A percentile compares a stretch with the other conserved stretches of the same genome.
These are phyloP conservation scores for Albugo candida DNA, from an alignment of 352 stramenopile species.

Conservation along the genomic window DNA sequence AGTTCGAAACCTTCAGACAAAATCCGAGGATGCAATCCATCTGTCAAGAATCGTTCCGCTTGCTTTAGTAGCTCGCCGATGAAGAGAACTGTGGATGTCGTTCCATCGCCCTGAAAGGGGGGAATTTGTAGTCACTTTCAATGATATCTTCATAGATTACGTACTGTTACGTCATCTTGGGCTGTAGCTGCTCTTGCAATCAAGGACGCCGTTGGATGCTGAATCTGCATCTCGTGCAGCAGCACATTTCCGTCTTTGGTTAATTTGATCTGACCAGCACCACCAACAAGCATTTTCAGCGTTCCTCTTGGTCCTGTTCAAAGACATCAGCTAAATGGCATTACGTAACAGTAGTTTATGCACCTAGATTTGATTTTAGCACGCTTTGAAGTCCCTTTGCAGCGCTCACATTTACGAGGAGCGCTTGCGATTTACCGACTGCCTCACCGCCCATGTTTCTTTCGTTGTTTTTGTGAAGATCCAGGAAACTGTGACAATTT, in stretches of 20 bases:
- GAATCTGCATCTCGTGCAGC: constrained; percentile 99
- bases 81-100: constrained; percentile 96
- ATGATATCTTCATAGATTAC: background rate
- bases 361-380: constrained; percentile 83
- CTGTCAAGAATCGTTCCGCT: constrained; percentile 89
- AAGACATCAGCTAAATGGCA: background rate
- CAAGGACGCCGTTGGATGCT: constrained; percentile 95
- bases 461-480: too few species aligned
- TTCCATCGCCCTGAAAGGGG: constrained; percentile 87
- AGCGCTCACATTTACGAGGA: constrained; percentile 95
- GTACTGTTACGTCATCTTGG: constrained; percentile 84
- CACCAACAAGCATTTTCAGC: constrained; percentile 98
- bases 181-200: constrained; percentile 97
- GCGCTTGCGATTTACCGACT: constrained; percentile 88
- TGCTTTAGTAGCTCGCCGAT: constrained; percentile 97
- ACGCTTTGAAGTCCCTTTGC: constrained; percentile 93
- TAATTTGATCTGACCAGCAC: constrained; percentile 98
- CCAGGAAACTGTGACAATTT: too few species aligned
- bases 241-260: constrained; percentile 99
- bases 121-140: constrained; percentile 5
- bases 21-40: constrained; percentile 94
- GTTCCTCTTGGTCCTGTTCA: constrained; percentile 88
- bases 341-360: constrained; percentile 4
- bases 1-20: constrained; percentile 96
- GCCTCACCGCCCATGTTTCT: constrained; percentile 51